Conservation (phyloP, 495 filamentous ascomycete genomes). For the Talaromyces ruber region DNA sequence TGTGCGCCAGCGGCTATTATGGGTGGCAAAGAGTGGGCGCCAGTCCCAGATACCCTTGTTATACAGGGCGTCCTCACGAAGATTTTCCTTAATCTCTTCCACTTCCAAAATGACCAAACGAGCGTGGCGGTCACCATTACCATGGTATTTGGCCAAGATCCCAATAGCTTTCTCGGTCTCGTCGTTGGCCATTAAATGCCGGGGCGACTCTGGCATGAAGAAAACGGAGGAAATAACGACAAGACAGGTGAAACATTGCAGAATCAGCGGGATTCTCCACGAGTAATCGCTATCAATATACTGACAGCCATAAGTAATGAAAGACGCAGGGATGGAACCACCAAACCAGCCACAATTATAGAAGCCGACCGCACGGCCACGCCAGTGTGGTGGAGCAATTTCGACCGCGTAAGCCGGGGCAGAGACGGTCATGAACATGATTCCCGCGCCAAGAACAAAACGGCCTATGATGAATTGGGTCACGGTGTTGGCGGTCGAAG, state of each 20-base stretch:
- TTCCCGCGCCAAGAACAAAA: conserved; percentile 69
- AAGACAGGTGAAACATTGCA: conserved; percentile 38
- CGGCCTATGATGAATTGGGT: conserved; percentile 63
- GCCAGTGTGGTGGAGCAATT: conserved; percentile 65
- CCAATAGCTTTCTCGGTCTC: conserved; percentile 43
- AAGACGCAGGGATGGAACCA: conserved; percentile 42
- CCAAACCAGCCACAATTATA: conserved; percentile 54
- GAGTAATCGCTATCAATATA: conserved; percentile 29
- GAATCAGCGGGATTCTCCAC: conserved; percentile 49
- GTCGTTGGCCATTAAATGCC: conserved; percentile 47
- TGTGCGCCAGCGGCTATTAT: conserved; percentile 53
- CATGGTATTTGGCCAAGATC: conserved; percentile 52
- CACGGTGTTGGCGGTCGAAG: conserved; percentile 35
- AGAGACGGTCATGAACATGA: conserved; percentile 61
- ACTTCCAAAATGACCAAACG: conserved; percentile 46
- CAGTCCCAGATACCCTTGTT: conserved; percentile 60
- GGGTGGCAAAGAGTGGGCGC: conserved; percentile 49
- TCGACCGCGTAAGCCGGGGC: conserved; percentile 73
- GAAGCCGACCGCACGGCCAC: conserved; percentile 52
- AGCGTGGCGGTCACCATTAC: conserved; percentile 42
- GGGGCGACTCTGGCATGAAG: conserved; percentile 56
- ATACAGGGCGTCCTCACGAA: conserved; percentile 46
- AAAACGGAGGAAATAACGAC: conserved; percentile 46
- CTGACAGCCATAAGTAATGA: conserved; percentile 33
- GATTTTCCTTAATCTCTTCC: conserved; percentile 48